phyloP scores from a whole-genome alignment of 2,329 filamentous ascomycete species.

The Diaporthe ilicicola region DNA sequence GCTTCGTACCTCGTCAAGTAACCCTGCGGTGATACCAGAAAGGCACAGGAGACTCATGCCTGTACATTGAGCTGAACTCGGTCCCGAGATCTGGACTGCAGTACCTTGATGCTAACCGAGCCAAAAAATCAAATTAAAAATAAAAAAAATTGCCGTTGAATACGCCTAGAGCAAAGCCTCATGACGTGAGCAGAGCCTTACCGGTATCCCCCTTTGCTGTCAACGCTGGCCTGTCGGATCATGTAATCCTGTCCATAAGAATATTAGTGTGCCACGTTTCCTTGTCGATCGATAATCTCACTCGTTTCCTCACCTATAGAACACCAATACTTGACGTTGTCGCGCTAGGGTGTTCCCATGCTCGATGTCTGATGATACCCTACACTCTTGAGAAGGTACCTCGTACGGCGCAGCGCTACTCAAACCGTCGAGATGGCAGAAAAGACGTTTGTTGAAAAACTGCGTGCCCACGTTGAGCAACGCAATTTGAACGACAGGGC shows the following conservation, averaged over 20 bases:
- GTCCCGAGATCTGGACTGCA: background rate
- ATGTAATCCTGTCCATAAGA: background rate
- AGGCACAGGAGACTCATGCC: no score
- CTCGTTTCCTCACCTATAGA: background rate
- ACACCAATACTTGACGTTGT: background rate
- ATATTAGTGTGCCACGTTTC: background rate
- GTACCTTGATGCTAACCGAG: background rate
- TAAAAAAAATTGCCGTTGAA: no score
- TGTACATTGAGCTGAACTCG: background rate
- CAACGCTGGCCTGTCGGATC: background rate
- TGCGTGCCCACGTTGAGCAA: constrained; percentile 9
- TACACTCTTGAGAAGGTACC: background rate
- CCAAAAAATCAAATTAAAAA: no score
- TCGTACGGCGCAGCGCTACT: background rate
- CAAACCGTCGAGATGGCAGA: background rate
- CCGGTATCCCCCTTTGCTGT: background rate
- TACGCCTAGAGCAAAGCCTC: background rate
- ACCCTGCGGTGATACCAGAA: background rate
- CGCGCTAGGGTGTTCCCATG: constrained; percentile 1
- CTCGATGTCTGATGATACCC: background rate
- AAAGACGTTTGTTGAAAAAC: background rate
- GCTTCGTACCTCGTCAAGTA: background rate
- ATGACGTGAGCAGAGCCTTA: background rate
- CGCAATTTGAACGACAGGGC: constrained; percentile 27
- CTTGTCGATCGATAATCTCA: background rate